Percentiles rank a stretch among this genome's conserved stretches.
Conservation (phyloP, 768 basidiomycete genomes). For the Exsudoporus frostii region DNA sequence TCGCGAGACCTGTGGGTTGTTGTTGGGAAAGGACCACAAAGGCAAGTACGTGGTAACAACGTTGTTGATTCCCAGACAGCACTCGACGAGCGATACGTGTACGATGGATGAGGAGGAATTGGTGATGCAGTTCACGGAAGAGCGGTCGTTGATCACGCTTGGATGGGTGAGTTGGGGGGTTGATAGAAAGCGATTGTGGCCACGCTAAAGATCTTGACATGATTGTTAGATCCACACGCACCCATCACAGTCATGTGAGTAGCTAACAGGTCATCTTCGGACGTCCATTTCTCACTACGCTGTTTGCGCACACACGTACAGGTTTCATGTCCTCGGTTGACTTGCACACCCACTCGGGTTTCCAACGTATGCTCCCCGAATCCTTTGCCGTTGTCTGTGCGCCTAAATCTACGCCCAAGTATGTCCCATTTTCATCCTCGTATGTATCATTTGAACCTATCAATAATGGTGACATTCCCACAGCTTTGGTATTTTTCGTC, state of each 20-base stretch:
- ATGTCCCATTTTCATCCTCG: slow-evolving; percentile 22
- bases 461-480: not conserved
- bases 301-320: slow-evolving; percentile 22
- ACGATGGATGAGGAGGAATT: slow-evolving; percentile 89
- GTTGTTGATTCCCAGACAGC: slow-evolving; percentile 84
- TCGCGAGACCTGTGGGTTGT: slow-evolving; percentile 82
- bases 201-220: not conserved
- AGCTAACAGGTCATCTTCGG: not conserved
- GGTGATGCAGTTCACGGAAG: slow-evolving; percentile 81
- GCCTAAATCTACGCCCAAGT: slow-evolving; percentile 75
- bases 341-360: slow-evolving; percentile 86
- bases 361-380: slow-evolving; percentile 87
- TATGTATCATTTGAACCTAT: not conserved
- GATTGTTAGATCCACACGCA: slow-evolving; percentile 80
- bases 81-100: slow-evolving; percentile 87
- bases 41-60: slow-evolving; percentile 72
- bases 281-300: not conserved
- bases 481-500: slow-evolving; percentile 81
- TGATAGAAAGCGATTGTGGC: not conserved
- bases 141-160: slow-evolving; percentile 75
- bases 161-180: slow-evolving; percentile 71
- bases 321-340: slow-evolving; percentile 96
- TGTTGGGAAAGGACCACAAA: slow-evolving; percentile 67
- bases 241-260: slow-evolving; percentile 81
- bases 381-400: slow-evolving; percentile 93